Evolutionary conservation across 2,329 filamentous ascomycete genomes (phyloP).

Genomic region (Fusarium sp.): DNA sequence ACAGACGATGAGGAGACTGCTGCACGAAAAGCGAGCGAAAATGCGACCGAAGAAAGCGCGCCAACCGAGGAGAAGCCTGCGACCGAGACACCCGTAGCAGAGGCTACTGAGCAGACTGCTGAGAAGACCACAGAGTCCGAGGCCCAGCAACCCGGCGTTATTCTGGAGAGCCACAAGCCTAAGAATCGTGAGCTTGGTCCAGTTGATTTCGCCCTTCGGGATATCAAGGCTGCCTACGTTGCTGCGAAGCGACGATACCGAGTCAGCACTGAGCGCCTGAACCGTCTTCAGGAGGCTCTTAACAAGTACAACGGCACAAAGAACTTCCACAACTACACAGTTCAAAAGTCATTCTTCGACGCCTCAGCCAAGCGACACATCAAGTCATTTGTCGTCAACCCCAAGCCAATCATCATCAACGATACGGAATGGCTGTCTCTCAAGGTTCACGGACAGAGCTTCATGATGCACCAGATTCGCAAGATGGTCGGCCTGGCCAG

Average conservation of each 20-base stretch:
- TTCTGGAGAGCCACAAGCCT: conserved; percentile 54
- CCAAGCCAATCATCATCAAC: conserved; percentile 84
- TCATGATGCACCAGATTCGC: conserved; percentile 99
- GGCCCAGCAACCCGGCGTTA: conserved; percentile 42
- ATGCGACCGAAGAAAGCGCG: conserved; percentile 36
- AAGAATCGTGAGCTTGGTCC: conserved; percentile 63
- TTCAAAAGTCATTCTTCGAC: conserved; percentile 87
- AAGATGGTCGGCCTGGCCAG: conserved; percentile 98
- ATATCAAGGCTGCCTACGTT: conserved; percentile 86
- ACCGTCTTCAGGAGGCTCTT: conserved; percentile 82
- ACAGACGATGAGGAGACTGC: conserved; percentile 50
- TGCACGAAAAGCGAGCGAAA: conserved; percentile 44
- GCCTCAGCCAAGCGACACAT: conserved; percentile 91
- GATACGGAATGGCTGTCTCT: conserved; percentile 96
- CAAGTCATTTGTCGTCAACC: conserved; percentile 88
- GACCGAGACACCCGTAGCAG: conserved; percentile 33
- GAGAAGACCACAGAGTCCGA: conserved; percentile 42
- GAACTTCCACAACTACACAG: conserved; percentile 98
- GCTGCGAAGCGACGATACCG: conserved; percentile 88
- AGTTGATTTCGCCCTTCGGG: conserved; percentile 76
- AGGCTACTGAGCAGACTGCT: conserved; percentile 39
- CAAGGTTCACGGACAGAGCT: conserved; percentile 97
- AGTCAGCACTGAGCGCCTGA: conserved; percentile 78
- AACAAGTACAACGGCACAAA: conserved; percentile 84
- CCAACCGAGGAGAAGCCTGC: conserved; percentile 45